Evolutionary conservation across 1,139 yeast genomes (phyloP).

Genomic region (Schwanniomyces etchellsii): DNA sequence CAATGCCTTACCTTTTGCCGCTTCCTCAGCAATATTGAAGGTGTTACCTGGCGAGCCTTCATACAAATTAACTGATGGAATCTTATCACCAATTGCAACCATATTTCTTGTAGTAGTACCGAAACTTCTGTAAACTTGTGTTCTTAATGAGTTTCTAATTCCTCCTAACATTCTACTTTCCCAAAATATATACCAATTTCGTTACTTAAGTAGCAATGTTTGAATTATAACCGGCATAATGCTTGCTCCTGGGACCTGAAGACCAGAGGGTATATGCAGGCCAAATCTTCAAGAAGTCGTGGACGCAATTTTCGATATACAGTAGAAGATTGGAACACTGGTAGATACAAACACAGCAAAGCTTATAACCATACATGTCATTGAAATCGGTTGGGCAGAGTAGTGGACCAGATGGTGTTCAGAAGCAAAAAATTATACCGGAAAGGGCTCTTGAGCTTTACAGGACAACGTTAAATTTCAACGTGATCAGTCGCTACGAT

Average conservation of each 20-base stretch:
- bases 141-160: slow-evolving; percentile 7
- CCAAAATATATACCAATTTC: background rate
- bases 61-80: slow-evolving; percentile 53
- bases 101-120: slow-evolving; percentile 23
- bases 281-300: no score
- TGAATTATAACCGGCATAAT: background rate
- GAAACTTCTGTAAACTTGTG: slow-evolving; percentile 20
- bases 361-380: background rate
- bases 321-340: background rate
- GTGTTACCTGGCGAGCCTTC: slow-evolving; percentile 67
- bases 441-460: slow-evolving; percentile 51
- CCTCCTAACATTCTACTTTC: background rate
- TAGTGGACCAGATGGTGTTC: slow-evolving; percentile 3
- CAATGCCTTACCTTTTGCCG: slow-evolving; percentile 48
- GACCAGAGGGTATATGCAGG: background rate
- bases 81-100: slow-evolving; percentile 46
- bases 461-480: slow-evolving; percentile 66
- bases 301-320: background rate
- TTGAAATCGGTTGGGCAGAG: background rate
- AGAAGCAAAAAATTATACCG: slow-evolving; percentile 15
- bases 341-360: background rate
- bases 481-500: slow-evolving; percentile 81
- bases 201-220: background rate
- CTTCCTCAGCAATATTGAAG: slow-evolving; percentile 54
- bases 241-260: background rate